Evolutionary conservation across 352 stramenopile genomes (phyloP).

Genomic region (Globisporangium rhizosaccharum): DNA sequence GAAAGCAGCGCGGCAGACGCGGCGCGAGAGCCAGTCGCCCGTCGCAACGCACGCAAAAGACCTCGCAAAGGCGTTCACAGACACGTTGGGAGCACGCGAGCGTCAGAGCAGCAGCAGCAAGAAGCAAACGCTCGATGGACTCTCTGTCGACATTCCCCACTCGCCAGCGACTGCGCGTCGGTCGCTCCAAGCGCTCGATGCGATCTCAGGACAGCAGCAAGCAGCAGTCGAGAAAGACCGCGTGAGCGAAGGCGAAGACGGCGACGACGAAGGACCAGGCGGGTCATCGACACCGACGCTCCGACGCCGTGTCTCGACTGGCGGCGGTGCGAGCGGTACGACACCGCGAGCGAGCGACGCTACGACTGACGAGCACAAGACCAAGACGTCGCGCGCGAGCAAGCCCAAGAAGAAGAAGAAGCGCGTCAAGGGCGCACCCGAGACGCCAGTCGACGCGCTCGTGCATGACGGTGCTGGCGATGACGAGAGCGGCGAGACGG

Average conservation of each 20-base stretch:
- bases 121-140: background rate
- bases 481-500: conserved; percentile 18
- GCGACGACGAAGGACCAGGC: conserved; percentile 35
- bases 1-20: background rate
- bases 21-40: background rate
- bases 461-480: conserved; percentile 10
- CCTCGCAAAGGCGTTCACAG: conserved; percentile 1
- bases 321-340: background rate
- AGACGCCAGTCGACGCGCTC: conserved; percentile 14
- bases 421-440: background rate
- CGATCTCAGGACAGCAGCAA: background rate
- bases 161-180: conserved; percentile 10
- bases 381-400: conserved; percentile 5
- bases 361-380: conserved; percentile 1
- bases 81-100: background rate
- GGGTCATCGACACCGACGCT: conserved; percentile 20
- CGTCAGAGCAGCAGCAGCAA: conserved; percentile 11
- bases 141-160: conserved; percentile 25
- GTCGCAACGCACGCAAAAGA: conserved; percentile 4
- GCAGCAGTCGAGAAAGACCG: conserved; percentile 10
- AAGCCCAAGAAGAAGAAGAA: conserved; percentile 68
- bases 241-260: conserved; percentile 40
- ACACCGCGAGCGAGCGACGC: conserved; percentile 2
- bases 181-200: background rate
- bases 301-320: conserved; percentile 10